These are phyloP conservation scores for Hypocrella siamensis DNA, from an alignment of 2,329 filamentous ascomycete species.

Conservation along the genomic window DNA sequence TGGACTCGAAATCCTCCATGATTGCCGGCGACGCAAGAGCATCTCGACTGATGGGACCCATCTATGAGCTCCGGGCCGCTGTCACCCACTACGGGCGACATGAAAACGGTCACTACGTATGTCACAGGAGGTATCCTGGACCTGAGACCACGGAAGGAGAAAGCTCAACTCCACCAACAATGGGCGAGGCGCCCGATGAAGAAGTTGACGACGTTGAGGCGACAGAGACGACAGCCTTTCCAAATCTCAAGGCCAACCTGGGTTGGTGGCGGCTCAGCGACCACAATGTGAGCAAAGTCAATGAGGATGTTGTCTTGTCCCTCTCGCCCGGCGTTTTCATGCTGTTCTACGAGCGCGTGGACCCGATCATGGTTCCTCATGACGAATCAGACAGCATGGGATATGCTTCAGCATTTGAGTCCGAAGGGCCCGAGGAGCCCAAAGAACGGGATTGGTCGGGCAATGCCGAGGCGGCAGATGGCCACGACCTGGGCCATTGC, in stretches of 20 bases:
- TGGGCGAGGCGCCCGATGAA: not conserved
- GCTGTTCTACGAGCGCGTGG: conserved; percentile 81
- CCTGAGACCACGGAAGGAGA: conserved; percentile 1
- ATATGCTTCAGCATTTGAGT: conserved; percentile 6
- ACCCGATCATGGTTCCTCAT: conserved; percentile 30
- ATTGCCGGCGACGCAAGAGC: conserved; percentile 37
- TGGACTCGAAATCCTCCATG: conserved; percentile 58
- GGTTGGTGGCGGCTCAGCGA: conserved; percentile 90
- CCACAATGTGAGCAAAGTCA: conserved; percentile 61
- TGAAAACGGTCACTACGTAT: conserved; percentile 92
- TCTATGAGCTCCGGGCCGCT: conserved; percentile 69
- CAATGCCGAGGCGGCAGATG: no score
- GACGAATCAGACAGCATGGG: conserved; percentile 11
- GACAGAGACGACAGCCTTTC: not conserved
- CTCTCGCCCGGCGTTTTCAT: conserved; percentile 77
- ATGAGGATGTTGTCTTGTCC: conserved; percentile 55
- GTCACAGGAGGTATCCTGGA: conserved; percentile 58
- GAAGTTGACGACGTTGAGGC: not conserved
- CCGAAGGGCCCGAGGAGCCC: no score
- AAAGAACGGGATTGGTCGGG: no score
- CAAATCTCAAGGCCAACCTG: conserved; percentile 15
- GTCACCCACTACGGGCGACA: conserved; percentile 83
- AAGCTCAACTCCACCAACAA: not conserved
- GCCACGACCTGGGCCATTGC: no score
- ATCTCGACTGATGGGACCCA: conserved; percentile 37